A percentile compares a stretch with the other conserved stretches of the same genome.
Conservation (phyloP, 2,329 filamentous ascomycete genomes). For the Calonectria crousiana region DNA sequence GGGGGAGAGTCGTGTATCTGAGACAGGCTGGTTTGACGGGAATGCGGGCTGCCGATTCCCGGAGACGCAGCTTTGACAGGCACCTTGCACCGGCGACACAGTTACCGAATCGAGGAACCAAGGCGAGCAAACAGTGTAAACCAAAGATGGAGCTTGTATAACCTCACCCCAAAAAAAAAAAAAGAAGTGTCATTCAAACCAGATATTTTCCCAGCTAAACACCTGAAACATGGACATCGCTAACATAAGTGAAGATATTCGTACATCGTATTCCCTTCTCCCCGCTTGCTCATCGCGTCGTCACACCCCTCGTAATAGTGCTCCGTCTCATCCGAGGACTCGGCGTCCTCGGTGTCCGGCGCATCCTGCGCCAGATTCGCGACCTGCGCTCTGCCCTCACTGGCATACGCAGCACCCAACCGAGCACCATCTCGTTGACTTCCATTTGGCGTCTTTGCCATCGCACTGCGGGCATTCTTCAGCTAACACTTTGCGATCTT, state of each 20-base stretch:
- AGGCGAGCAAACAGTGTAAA: not conserved
- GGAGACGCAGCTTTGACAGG: not conserved
- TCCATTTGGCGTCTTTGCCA: constrained; percentile 39
- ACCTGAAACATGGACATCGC: constrained; percentile 6
- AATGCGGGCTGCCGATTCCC: constrained; percentile 11
- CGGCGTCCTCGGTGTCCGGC: not conserved
- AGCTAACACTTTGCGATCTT: constrained; percentile 46
- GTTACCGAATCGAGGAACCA: not conserved
- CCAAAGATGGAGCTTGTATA: not conserved
- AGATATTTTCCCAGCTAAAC: constrained; percentile 12
- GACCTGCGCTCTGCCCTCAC: constrained; percentile 16
- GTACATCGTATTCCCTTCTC: constrained; percentile 17
- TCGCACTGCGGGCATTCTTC: constrained; percentile 53
- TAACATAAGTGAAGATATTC: constrained; percentile 8
- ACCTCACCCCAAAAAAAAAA: not conserved
- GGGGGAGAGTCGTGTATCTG: not conserved
- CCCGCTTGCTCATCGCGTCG: constrained; percentile 4
- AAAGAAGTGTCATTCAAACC: not conserved
- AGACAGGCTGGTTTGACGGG: constrained; percentile 13
- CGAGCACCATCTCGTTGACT: constrained; percentile 53
- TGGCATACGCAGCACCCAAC: constrained; percentile 49
- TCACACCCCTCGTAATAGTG: not conserved
- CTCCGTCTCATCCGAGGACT: constrained; percentile 22
- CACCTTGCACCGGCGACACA: not conserved
- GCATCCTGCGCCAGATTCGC: not conserved